phyloP scores from a whole-genome alignment of 108 stramenopile genomes.

The Nitzschia palea region DNA sequence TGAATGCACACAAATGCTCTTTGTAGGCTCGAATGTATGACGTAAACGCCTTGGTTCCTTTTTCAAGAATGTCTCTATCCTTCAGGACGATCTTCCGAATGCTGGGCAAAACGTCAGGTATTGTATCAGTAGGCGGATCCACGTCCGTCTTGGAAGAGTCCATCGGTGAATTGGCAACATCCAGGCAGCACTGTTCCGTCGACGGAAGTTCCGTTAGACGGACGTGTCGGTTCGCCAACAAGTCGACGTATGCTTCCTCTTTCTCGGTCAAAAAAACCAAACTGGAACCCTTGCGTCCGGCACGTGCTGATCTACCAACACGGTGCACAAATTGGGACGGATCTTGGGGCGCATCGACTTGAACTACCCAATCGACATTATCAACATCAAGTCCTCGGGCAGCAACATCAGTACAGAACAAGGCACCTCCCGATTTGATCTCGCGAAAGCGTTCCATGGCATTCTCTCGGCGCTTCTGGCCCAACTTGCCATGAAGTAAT shows the following conservation, averaged over 20 bases:
- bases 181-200: constrained; percentile 56
- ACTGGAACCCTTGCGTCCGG: constrained; percentile 85
- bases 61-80: constrained; percentile 96
- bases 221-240: constrained; percentile 83
- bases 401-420: constrained; percentile 97
- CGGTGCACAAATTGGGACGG: constrained; percentile 97
- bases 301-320: constrained; percentile 95
- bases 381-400: constrained; percentile 97
- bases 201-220: constrained; percentile 62
- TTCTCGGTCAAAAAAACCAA: constrained; percentile 88
- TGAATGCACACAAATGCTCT: constrained; percentile 90
- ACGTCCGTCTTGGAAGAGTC: constrained; percentile 19
- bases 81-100: constrained; percentile 70
- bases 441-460: constrained; percentile 85
- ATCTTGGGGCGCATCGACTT: constrained; percentile 96
- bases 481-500: constrained; percentile 93
- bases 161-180: constrained; percentile 16
- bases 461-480: constrained; percentile 91
- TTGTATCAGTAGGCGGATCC: neutral
- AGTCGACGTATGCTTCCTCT: constrained; percentile 94
- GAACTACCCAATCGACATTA: constrained; percentile 95
- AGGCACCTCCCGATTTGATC: constrained; percentile 59
- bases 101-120: constrained; percentile 63
- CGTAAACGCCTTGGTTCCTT: constrained; percentile 94
- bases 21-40: constrained; percentile 96